Evolutionary conservation across 169 alveolate genomes (phyloP), one percentile per base, ranked within the genome.

Genomic region (Plasmodium berghei): DNA sequence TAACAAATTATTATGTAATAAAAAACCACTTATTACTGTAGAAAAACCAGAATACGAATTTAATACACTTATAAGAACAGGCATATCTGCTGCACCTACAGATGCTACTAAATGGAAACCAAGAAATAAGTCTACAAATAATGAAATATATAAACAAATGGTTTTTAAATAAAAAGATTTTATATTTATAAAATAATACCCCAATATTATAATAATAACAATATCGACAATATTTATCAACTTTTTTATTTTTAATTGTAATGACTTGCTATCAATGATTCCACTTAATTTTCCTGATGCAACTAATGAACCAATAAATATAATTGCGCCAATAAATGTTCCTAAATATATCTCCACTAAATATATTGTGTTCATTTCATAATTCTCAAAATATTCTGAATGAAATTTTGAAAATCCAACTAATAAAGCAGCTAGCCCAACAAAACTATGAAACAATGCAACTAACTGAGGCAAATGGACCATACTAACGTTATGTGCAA

Each of bases 31-130:
- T 52, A 98, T 98, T 64, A 97, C 93, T 48, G 97, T 93, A 64
- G 99, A 97, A 95, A 97, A 95, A 0, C 99, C 99, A 64, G 98
- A 96, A 91, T 97, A 97, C 26, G 99, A 96, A 88, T 97, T 97
- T 87, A 97, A 86, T 94, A 96, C 95, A 62, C 98, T 96, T 54
- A 97, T 96, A 56, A 96, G 98, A 56, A 97, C 99, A 2, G 99
- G 99, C 99, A 97, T 97, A 92, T 97, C 99, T 63, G 98, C 99
- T 18, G 97, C 98, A 63, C 99, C 99, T 26, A 97, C 96, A 45
- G 98, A 94, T 87, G 97, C 96, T 70, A 96, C 97, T 42, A 96
- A 88, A 67, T 95, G 97, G 85, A 92, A 95, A 52, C 97, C 99
- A 52, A 94, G 93, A 91, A 92, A 90, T 87, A 92, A 93, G 91